A percentile compares a stretch with the other conserved stretches of the same genome.
These are phyloP conservation scores for Hymenoscyphus scutula DNA, from an alignment of 2,329 filamentous ascomycete genomes.

Conservation along the genomic window DNA sequence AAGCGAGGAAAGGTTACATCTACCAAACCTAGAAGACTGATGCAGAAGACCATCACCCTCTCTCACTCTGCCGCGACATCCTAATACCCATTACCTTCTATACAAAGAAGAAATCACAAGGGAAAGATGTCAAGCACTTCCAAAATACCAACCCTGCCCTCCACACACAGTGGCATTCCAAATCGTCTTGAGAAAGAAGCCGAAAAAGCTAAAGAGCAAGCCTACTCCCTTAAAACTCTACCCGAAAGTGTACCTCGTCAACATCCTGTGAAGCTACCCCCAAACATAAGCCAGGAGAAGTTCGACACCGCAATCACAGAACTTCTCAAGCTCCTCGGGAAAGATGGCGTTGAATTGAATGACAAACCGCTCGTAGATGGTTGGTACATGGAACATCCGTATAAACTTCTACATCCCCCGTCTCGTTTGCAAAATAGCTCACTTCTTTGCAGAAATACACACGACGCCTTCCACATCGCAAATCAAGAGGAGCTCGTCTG, in stretches of 20 bases:
- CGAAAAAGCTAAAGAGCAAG: conserved; percentile 19
- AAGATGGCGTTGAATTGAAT: conserved; percentile 42
- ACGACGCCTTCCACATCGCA: conserved; percentile 44
- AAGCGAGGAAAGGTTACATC: background rate
- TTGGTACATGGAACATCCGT: conserved; percentile 35
- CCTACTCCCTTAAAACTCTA: conserved; percentile 28
- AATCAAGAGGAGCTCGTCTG: conserved; percentile 44
- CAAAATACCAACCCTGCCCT: conserved; percentile 14
- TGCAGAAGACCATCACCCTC: background rate
- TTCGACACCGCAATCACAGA: conserved; percentile 36
- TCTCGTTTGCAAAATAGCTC: background rate
- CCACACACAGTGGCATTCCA: conserved; percentile 29
- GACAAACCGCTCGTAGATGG: conserved; percentile 43
- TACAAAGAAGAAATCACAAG: too few species aligned
- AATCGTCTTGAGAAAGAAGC: conserved; percentile 26
- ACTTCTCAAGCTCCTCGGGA: conserved; percentile 37
- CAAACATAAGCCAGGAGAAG: conserved; percentile 26
- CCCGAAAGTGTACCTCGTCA: conserved; percentile 25
- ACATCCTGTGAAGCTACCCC: conserved; percentile 26
- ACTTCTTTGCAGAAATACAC: conserved; percentile 35
- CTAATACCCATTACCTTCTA: too few species aligned
- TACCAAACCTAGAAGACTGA: background rate
- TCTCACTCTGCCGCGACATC: too few species aligned
- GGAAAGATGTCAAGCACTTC: background rate
- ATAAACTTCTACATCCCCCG: background rate